These are phyloP conservation scores for Quercus lobata DNA, from an alignment of 331 rosid species.

Conservation along the genomic window DNA sequence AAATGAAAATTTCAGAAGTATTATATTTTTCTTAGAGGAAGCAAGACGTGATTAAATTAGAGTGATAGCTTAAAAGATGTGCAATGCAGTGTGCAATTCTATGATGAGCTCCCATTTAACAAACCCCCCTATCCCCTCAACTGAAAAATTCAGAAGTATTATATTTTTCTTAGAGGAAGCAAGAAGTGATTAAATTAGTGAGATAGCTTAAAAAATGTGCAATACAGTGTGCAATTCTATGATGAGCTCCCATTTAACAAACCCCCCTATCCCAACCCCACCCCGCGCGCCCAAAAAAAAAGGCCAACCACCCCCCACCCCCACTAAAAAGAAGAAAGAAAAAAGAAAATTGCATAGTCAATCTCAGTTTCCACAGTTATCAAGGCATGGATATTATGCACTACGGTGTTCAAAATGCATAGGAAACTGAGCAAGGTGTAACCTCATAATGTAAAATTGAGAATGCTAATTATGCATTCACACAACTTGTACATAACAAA, in stretches of 20 bases:
- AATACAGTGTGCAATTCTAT: not conserved
- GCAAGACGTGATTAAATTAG: no score
- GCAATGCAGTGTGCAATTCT: no score
- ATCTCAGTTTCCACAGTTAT: not conserved
- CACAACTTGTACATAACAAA: not conserved
- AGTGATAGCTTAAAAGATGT: no score
- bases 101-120: no score
- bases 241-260: not conserved
- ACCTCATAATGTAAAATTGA: constrained; percentile 10
- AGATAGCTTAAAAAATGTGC: not conserved
- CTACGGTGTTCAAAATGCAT: not conserved
- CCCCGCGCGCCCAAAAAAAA: no score
- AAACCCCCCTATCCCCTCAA: constrained; percentile 19
- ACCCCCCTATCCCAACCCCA: no score
- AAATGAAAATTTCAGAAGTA: no score
- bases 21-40: no score
- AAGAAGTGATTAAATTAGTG: not conserved
- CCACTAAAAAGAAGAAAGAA: not conserved
- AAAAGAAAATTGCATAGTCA: not conserved
- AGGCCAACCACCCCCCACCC: not conserved
- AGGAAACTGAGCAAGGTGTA: not conserved
- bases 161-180: not conserved
- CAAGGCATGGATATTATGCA: not conserved
- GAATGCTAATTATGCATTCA: not conserved
- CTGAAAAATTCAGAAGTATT: constrained; percentile 1